phyloP scores from a whole-genome alignment of 2,329 filamentous ascomycete genomes.

The Fusarium sp. region DNA sequence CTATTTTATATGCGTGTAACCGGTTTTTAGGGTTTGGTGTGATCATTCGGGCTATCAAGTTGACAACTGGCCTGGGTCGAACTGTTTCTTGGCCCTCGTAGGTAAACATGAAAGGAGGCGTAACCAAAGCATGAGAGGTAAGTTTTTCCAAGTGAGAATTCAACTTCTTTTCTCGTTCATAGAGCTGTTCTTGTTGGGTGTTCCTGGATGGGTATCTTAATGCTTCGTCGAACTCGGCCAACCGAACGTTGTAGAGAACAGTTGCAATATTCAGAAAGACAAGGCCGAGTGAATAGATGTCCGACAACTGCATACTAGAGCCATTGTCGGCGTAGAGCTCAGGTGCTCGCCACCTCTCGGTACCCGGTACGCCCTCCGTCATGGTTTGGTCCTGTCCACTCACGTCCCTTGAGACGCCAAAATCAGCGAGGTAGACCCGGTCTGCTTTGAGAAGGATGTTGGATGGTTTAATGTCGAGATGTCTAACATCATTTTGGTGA shows the following conservation, averaged over 20 bases:
- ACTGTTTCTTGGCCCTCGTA: constrained; percentile 53
- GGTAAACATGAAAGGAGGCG: constrained; percentile 52
- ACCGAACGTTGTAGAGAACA: constrained; percentile 54
- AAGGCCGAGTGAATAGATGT: constrained; percentile 61
- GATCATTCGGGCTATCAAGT: constrained; percentile 53
- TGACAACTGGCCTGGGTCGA: constrained; percentile 54
- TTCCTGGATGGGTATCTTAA: constrained; percentile 46
- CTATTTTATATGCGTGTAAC: constrained; percentile 50
- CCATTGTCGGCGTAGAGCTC: constrained; percentile 53
- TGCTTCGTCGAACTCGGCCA: constrained; percentile 54
- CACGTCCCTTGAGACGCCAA: constrained; percentile 61
- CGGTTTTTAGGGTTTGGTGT: constrained; percentile 47
- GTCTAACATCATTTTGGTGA: constrained; percentile 56
- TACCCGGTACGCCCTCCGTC: constrained; percentile 55
- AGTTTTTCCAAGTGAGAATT: constrained; percentile 50
- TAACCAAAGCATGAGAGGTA: constrained; percentile 48
- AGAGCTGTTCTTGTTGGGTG: constrained; percentile 48
- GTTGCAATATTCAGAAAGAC: constrained; percentile 59
- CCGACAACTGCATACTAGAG: constrained; percentile 59
- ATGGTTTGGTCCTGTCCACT: constrained; percentile 58
- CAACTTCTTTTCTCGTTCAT: constrained; percentile 50
- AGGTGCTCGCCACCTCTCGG: constrained; percentile 58
- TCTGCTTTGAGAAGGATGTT: constrained; percentile 60
- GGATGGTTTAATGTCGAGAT: constrained; percentile 60
- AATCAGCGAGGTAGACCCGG: constrained; percentile 61